These are phyloP conservation scores for Neurospora sp. DNA, from an alignment of 2,329 filamentous ascomycete species.

Conservation along the genomic window DNA sequence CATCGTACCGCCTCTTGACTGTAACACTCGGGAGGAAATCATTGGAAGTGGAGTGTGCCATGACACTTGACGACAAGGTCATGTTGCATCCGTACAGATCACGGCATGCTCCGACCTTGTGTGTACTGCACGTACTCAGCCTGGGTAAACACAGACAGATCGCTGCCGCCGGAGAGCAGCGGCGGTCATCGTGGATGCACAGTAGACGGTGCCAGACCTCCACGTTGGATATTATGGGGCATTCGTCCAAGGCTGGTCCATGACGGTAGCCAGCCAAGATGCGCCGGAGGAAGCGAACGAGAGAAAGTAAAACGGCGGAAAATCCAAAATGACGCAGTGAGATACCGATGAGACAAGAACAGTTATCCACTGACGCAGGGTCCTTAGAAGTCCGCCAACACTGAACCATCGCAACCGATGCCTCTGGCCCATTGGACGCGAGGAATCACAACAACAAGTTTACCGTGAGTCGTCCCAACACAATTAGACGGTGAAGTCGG, in stretches of 20 bases:
- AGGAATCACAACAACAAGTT: background rate
- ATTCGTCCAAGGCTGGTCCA: background rate
- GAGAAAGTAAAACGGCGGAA: background rate
- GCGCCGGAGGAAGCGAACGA: background rate
- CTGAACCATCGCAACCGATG: background rate
- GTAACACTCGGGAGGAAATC: slow-evolving; percentile 14
- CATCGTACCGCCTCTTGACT: background rate
- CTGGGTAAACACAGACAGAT: background rate
- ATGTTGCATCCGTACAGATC: slow-evolving; percentile 4
- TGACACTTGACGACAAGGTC: slow-evolving; percentile 11
- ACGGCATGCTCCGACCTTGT: slow-evolving; percentile 7
- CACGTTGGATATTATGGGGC: background rate
- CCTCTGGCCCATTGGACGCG: background rate
- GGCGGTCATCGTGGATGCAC: slow-evolving; percentile 4
- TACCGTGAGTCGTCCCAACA: background rate
- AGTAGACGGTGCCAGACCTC: slow-evolving; percentile 3
- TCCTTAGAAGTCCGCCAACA: background rate
- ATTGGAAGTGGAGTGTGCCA: slow-evolving; percentile 13
- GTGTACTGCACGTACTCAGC: background rate
- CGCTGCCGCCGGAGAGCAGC: background rate
- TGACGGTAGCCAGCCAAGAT: background rate
- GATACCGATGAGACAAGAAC: background rate
- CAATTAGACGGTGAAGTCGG: background rate
- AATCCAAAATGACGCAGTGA: background rate
- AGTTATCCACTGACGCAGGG: background rate